Evolutionary conservation across 1,139 yeast species (phyloP), one percentile per base, ranked within the genome.

Genomic region (Pichia sp.): DNA sequence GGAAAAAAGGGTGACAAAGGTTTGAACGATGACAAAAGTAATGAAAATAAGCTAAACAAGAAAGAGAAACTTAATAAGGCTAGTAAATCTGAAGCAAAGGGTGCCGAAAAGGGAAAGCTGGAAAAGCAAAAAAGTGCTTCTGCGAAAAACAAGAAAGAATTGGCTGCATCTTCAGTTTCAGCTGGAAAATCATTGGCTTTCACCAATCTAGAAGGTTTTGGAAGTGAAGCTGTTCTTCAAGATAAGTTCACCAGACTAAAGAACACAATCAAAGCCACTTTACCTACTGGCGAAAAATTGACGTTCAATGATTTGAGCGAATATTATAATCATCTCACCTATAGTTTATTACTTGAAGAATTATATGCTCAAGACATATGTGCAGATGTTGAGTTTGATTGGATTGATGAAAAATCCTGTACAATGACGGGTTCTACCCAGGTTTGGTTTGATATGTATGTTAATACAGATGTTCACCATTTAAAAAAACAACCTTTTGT

Each of bases 281-380:
- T 60, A 4, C 50, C 64, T 45, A 36, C 38, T 4, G 49, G 50
- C 23, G 75, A 81, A 5, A 68, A 67, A 47, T 61, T 79, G 36
- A 62, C 68, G 1, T 81, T 75, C 53, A 73, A 73, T 16, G 63
- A 71, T 32, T 55, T 81, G 53, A 63, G 67, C 5, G 66, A 71
- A n/a, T 81, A 82, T 55, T 75, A 71, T 55, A 65, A 72, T 51
- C 81, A 78, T 53, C 73, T 80, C 67, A 72, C 83, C 49, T 74
- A 73, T 59, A 79, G 79, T 46, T 62, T 81, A 46, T 79, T 78
- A 49, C 64, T 78, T 43, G 90, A 82, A 58, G 85, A 81, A 53
- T 65, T 69, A 40, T 59, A 68, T 33, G 72, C 71, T 37, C 60
- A 64, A 34, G 69, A 70, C 34, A 67, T 77, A 38, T 68, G 79